Percentiles rank a stretch among this genome's conserved stretches.
These are phyloP conservation scores for Fraxinus pennsylvanica DNA, from an alignment of 257 asterid species.

Conservation along the genomic window DNA sequence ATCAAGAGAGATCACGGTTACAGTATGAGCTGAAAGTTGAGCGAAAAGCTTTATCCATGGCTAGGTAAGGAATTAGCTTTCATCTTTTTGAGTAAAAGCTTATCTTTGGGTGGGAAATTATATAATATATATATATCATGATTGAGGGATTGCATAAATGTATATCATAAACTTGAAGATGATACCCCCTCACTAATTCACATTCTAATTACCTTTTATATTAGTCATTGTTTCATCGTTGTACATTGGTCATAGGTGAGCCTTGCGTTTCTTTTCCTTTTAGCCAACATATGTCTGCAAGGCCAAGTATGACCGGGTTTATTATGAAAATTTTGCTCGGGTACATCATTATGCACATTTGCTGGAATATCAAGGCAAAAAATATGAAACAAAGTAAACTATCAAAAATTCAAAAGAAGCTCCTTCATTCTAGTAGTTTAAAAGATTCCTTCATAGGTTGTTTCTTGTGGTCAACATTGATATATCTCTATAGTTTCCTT, in stretches of 20 bases:
- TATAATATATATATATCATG: background rate
- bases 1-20: conserved; percentile 73
- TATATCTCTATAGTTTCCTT: background rate
- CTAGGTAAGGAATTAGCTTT: conserved; percentile 53
- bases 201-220: background rate
- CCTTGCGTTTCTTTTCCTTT: conserved; percentile 15
- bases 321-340: background rate
- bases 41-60: conserved; percentile 92
- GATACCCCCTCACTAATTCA: background rate
- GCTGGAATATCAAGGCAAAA: background rate
- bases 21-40: conserved; percentile 97
- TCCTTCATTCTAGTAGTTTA: background rate
- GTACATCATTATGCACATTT: background rate
- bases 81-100: conserved; percentile 24
- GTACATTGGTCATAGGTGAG: background rate
- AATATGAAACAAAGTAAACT: background rate
- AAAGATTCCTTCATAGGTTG: background rate
- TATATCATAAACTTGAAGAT: background rate
- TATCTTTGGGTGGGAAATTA: conserved; percentile 2
- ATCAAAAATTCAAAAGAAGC: background rate
- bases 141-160: background rate
- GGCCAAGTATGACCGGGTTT: background rate
- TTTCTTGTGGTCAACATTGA: background rate
- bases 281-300: background rate
- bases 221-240: background rate